phyloP scores from a whole-genome alignment of 2,329 filamentous ascomycete genomes.

The Ceratocystis albifundus region DNA sequence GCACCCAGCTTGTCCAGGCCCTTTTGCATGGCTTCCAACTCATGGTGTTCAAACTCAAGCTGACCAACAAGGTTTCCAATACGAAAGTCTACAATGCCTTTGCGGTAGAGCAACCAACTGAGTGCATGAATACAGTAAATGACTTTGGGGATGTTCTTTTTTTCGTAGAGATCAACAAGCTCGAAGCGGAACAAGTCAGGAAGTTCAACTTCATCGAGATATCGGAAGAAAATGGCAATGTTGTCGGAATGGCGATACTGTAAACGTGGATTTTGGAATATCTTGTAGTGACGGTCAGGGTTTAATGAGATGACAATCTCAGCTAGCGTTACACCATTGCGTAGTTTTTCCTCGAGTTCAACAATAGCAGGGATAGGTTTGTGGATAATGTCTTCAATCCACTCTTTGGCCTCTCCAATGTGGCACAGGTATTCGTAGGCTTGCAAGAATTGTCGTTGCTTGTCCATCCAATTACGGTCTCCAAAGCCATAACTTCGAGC shows the following conservation, averaged over 20 bases:
- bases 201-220: constrained; percentile 79
- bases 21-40: constrained; percentile 92
- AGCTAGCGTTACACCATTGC: constrained; percentile 86
- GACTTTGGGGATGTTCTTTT: constrained; percentile 98
- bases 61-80: constrained; percentile 96
- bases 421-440: constrained; percentile 98
- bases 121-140: constrained; percentile 97
- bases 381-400: constrained; percentile 88
- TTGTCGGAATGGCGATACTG: constrained; percentile 97
- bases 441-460: constrained; percentile 88
- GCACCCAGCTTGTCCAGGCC: constrained; percentile 90
- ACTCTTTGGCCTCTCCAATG: constrained; percentile 97
- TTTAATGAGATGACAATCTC: constrained; percentile 86
- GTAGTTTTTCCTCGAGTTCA: constrained; percentile 79
- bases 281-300: constrained; percentile 61
- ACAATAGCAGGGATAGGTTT: constrained; percentile 82
- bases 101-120: constrained; percentile 92
- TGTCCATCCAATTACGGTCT: constrained; percentile 94
- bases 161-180: constrained; percentile 94
- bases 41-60: constrained; percentile 93
- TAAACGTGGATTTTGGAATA: constrained; percentile 73
- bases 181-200: constrained; percentile 96
- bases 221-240: constrained; percentile 90
- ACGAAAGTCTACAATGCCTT: constrained; percentile 87
- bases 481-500: constrained; percentile 54